Base-by-base conservation (phyloP, 495 filamentous ascomycete species). In the Lophiostoma macrostomum region DNA sequence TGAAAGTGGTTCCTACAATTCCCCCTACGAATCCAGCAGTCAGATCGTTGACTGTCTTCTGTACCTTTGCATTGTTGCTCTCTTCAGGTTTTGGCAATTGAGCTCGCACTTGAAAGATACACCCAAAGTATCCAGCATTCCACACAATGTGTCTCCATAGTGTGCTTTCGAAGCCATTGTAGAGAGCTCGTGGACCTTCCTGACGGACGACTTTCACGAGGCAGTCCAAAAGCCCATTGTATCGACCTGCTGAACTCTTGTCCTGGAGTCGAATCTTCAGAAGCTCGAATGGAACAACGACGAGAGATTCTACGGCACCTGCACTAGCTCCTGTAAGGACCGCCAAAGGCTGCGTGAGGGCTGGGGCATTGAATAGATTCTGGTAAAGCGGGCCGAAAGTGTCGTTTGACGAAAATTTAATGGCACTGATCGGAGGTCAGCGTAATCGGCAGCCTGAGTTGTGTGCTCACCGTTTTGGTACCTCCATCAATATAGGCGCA, bases 341-440 rank as follows among this genome's bases (percentile, higher is more conserved):
- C 5, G 55, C 55, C 14, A 58, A 48, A 0, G 47, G 47, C 25
- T 58, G 55, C 20, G 47, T 58, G 38, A 58, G 14, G 6, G 10
- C 16, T 0, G 55, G 55, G 0, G 55, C 39, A 11, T 43, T 11
- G 55, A 58, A 53, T 24, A 53, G 47, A 6, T 18, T 12, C 16
- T 52, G 47, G 41, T 58, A 58, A 16, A 52, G 29, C 5, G 55
- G 49, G 11, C 29, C 42, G 41, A 58, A 58, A 32, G 30, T 52
- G 48, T 52, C 55, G 48, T 58, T 58, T 35, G 55, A 23, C 31
- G 55, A 58, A 42, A 58, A 58, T 36, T 58, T 58, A 16, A 58
- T 58, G 0, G 55, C 55, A 12, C n/a, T n/a, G n/a, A n/a, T n/a
- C n/a, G n/a, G n/a, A n/a, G n/a, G n/a, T n/a, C n/a, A n/a, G n/a